A percentile compares a stretch with the other conserved stretches of the same genome.
These are phyloP conservation scores for Populus ilicifolia DNA, from an alignment of 345 rosid species.

Conservation along the genomic window DNA sequence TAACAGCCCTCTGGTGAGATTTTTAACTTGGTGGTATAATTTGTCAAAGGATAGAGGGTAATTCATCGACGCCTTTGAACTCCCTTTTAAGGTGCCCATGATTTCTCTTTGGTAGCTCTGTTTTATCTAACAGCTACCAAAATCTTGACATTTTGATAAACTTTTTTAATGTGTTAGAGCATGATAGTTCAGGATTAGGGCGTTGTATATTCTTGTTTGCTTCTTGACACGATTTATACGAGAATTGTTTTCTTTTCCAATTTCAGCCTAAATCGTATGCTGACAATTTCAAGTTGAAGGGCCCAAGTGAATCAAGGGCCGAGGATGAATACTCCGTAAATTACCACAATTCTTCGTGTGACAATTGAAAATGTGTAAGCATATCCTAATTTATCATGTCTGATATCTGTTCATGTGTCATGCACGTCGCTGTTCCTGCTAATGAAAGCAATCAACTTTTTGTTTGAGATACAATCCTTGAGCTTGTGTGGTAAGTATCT, in stretches of 20 bases:
- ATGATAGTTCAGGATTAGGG: too few species aligned
- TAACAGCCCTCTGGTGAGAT: too few species aligned
- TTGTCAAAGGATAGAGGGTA: not conserved
- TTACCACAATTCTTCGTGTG: not conserved
- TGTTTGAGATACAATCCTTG: not conserved
- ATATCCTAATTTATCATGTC: not conserved
- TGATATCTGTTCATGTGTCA: not conserved
- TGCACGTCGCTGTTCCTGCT: not conserved
- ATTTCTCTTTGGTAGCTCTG: not conserved
- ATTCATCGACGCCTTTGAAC: not conserved
- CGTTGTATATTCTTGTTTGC: not conserved
- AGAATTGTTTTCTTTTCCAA: not conserved
- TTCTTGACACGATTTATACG: not conserved
- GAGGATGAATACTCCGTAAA: not conserved
- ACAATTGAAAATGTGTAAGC: not conserved
- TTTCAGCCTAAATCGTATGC: slow-evolving; percentile 73
- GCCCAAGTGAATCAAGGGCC: slow-evolving; percentile 31
- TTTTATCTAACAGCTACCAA: not conserved
- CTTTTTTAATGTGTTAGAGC: not conserved
- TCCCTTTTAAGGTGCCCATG: not conserved
- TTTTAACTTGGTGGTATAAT: too few species aligned
- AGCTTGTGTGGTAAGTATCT: not conserved
- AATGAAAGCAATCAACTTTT: not conserved
- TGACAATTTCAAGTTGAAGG: slow-evolving; percentile 96
- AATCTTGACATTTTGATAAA: not conserved